A percentile compares a stretch with the other conserved stretches of the same genome.
phyloP scores from a whole-genome alignment of 1,284 basidiomycete species.

The Austroboletus olivaceoglutinosus region DNA sequence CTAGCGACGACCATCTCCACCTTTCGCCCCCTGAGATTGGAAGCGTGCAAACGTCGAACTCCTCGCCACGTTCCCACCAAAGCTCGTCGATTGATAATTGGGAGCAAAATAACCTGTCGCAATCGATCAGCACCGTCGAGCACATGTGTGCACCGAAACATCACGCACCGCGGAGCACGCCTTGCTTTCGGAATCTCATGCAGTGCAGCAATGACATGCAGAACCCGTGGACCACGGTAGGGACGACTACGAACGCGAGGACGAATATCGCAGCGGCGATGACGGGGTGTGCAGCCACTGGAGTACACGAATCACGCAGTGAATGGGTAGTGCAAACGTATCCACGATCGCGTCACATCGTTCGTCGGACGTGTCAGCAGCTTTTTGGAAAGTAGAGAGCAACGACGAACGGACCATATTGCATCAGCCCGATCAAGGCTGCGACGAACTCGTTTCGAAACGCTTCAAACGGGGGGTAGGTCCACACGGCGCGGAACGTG shows the following conservation, averaged over 20 bases:
- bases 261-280: slow-evolving; percentile 9
- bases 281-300: slow-evolving; percentile 18
- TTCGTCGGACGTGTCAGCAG: background rate
- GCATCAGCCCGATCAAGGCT: slow-evolving; percentile 8
- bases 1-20: background rate
- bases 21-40: slow-evolving; percentile 12
- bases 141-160: background rate
- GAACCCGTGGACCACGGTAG: slow-evolving; percentile 2
- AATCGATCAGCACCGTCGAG: background rate
- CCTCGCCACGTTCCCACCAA: slow-evolving; percentile 17
- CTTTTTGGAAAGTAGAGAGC: background rate
- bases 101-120: slow-evolving; percentile 9
- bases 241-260: slow-evolving; percentile 13
- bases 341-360: no score
- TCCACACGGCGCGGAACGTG: slow-evolving; percentile 18
- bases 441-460: slow-evolving; percentile 21
- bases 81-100: slow-evolving; percentile 24
- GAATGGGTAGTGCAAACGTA: no score
- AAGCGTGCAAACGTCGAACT: slow-evolving; percentile 5
- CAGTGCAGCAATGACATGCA: background rate
- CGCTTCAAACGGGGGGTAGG: slow-evolving; percentile 25
- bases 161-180: slow-evolving; percentile 15
- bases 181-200: background rate
- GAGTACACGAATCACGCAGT: background rate
- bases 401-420: slow-evolving; percentile 19